Evolutionary conservation across 2,329 filamentous ascomycete genomes (phyloP), one percentile per base, ranked within the genome.

Genomic region (Elsinoe australis): DNA sequence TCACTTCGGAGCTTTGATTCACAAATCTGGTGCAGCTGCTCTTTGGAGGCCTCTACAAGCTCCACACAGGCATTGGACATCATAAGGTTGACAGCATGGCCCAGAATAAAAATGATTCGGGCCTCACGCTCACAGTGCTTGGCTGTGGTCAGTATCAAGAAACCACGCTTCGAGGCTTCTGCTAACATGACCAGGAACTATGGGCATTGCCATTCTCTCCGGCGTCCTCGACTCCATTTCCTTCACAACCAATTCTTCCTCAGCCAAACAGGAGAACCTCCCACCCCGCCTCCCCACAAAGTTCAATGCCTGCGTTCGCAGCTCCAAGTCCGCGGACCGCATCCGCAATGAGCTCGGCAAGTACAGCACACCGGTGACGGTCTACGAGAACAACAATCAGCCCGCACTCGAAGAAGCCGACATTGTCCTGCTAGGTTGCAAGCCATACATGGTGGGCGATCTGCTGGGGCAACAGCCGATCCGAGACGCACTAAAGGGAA

Each of bases 151-250:
- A 61, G 78, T 70, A 22, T 19, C 22, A 48, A 8, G 5, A 24
- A 12, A 34, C 29, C 12, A 42, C 46, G 26, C 12, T 5, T 15
- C 22, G 21, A 41, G n/a, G 21, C 21, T 47, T 21, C 22, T 12
- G 32, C 50, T 47, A 31, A 50, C 48, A 34, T 47, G 10, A 42
- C 46, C 57, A 88, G 84, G 86, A 55, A 89, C 82, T 47, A 85
- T 94, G 79, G 87, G 87, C 51, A 85, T 86, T 52, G 86, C 86
- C 50, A 89, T 94, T 56, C 77, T 94, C 50, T 81, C 78, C 48
- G 87, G 87, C 54, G 83, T 95, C 60, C 76, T 94, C 56, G 72
- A 78, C 52, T 85, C 84, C 8, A 74, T 92, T 51, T 59, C 51
- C 14, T 59, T 59, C 39, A 48, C 46, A n/a, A n/a, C n/a, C n/a